These are phyloP conservation scores for Musa beccarii DNA, from an alignment of 176 grass and related monocot genomes.

Conservation along the genomic window DNA sequence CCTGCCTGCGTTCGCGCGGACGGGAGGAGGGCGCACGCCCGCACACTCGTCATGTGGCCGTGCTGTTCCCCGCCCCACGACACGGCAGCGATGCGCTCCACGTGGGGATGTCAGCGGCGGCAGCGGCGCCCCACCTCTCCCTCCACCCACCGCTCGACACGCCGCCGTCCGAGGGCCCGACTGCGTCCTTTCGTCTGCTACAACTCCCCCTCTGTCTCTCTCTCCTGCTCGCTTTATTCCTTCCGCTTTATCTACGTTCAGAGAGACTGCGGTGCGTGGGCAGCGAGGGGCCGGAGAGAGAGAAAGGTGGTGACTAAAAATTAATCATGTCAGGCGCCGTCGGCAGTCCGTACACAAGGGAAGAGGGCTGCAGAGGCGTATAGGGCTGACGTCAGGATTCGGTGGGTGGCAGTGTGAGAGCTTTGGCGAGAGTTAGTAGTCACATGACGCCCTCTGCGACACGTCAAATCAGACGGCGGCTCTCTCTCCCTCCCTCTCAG, in stretches of 20 bases:
- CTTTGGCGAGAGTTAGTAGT: background rate
- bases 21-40: background rate
- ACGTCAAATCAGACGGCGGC: conserved; percentile 85
- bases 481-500: conserved; percentile 5
- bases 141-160: conserved; percentile 12
- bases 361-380: conserved; percentile 2
- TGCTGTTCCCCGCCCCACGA: conserved; percentile 18
- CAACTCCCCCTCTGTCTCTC: background rate
- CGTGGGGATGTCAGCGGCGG: conserved; percentile 3
- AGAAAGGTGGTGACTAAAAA: too few relatives aligned
- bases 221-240: background rate
- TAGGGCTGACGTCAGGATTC: conserved; percentile 77
- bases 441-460: conserved; percentile 29
- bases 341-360: conserved; percentile 20
- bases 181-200: background rate
- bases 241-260: background rate
- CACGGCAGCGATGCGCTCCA: conserved; percentile 16
- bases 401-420: background rate
- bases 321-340: conserved; percentile 38
- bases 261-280: background rate
- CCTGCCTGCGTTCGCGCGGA: too few relatives aligned
- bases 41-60: background rate
- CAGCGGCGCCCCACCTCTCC: background rate
- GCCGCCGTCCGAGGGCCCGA: background rate
- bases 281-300: background rate